Evolutionary conservation across 2,329 filamentous ascomycete species (phyloP), one percentile per base, ranked within the genome.

Genomic region (Colletotrichum sp.): DNA sequence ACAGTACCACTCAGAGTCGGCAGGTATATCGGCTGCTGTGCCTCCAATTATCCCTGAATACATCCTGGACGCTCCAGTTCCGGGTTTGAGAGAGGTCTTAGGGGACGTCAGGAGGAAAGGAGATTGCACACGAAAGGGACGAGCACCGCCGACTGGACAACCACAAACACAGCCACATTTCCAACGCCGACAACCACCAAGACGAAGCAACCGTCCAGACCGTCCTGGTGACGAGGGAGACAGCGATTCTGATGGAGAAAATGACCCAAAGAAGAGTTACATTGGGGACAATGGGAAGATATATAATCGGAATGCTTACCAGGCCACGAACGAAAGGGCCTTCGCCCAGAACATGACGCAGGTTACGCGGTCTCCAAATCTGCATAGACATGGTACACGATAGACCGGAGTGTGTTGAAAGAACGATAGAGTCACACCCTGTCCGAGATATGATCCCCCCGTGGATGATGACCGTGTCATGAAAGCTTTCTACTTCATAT

Each of bases 191-290:
- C 18, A 43, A 2, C 18, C 38, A 6, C 38, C 9, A n/a, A n/a
- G 38, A 3, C 38, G 5, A 6, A 6, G 2, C 38, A 43, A n/a
- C 36, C 16, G 18, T n/a, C 18, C 2, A n/a, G 38, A 43, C 8
- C 38, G 3, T 8, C 1, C 16, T n/a, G 8, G 8, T 5, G 5
- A n/a, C 1, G 18, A 43, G 0, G 2, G 0, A 0, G 2, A 48
- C 9, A 48, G 38, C 3, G 18, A n/a, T 21, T 48, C 38, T 6
- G 38, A 48, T n/a, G 10, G 38, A 21, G 18, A 48, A 10, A 6
- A 12, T 0, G 12, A 7, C 9, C 18, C 9, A 6, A 43, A 10
- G 18, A n/a, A n/a, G n/a, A n/a, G n/a, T n/a, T n/a, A n/a, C n/a
- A n/a, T n/a, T n/a, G n/a, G n/a, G n/a, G n/a, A n/a, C n/a, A n/a